Base-by-base conservation (phyloP, 2,329 filamentous ascomycete species). In the Xylaria sp. region DNA sequence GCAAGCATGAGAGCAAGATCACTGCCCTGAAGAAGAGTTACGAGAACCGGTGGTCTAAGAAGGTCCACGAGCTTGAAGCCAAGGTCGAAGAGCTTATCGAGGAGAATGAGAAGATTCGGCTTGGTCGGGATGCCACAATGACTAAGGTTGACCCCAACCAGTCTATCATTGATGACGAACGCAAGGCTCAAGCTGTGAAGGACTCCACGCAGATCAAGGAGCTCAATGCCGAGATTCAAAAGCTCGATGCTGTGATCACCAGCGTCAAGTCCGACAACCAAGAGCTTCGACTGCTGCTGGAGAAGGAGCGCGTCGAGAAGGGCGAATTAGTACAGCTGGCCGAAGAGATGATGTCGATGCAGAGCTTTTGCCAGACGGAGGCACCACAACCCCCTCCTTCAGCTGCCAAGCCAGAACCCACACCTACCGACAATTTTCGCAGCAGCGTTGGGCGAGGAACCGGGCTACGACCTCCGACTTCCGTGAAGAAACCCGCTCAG, bases 1-100 rank as follows among this genome's bases (percentile, higher is more conserved):
- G 92, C 78, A 99, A 99, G 83, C 96, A 99, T 80, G 95, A 98
- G 83, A 93, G 91, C 71, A 99, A 99, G 84, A 95, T 98, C 54
- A 89, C 93, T 0, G 95, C 94, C 3, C 86, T 99, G 73, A 98
- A 91, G 83, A 91, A 91, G 82, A 91, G 88, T 71, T 92, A 98
- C 82, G 94, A 98, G 80, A 88, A 88, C 56, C 90, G 95, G 64
- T 96, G 94, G 88, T 94, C 97, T 81, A 97, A 97, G 85, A 93
- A 92, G 77, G 89, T 95, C 66, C 89, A 88, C 63, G 92, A 95
- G 75, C 88, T 97, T 2, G 92, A 97, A 80, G 79, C 80, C 20
- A 90, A 89, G 70, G 85, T 97, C 52, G 89, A 90, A 55, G 88
- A 91, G 52, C 86, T 95, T 12, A 82, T 83, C 61, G 87, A 89